phyloP scores from a whole-genome alignment of 345 rosid genomes.

The Eucalyptus grandis region DNA sequence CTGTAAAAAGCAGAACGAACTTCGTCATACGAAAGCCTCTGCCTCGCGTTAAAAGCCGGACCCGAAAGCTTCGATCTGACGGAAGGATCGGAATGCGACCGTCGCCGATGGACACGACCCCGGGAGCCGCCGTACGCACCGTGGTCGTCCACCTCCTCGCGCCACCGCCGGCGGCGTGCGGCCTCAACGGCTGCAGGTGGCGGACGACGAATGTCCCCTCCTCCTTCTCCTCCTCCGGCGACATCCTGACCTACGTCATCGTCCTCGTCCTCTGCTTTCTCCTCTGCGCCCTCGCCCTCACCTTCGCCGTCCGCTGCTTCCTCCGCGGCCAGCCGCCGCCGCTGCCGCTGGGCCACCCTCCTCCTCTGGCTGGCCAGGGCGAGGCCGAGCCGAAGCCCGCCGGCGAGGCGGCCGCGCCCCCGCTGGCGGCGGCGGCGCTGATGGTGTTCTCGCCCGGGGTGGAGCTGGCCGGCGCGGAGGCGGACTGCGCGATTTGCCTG shows the following conservation, averaged over 20 bases:
- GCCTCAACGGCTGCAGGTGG: slow-evolving; percentile 23
- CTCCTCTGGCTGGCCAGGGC: not conserved
- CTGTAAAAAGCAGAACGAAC: not conserved
- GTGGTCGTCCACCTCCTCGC: not conserved
- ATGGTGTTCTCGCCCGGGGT: slow-evolving; percentile 31
- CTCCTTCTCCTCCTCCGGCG: slow-evolving; percentile 3
- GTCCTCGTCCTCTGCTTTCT: slow-evolving; percentile 47
- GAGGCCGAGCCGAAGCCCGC: slow-evolving; percentile 5
- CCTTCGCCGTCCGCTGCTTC: slow-evolving; percentile 58
- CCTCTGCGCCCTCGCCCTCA: slow-evolving; percentile 49
- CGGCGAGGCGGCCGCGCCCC: not conserved
- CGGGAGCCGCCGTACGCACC: not conserved
- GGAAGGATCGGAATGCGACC: not conserved
- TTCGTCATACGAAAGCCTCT: not conserved
- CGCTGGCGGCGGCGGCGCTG: slow-evolving; percentile 11
- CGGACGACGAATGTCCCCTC: slow-evolving; percentile 8
- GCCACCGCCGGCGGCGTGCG: slow-evolving; percentile 9
- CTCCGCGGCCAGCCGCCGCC: slow-evolving; percentile 5
- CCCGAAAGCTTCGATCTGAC: not conserved
- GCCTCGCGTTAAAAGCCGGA: not conserved
- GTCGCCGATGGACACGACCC: not conserved
- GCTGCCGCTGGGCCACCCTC: not conserved
- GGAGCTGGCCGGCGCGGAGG: slow-evolving; percentile 35
- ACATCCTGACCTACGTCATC: slow-evolving; percentile 41
- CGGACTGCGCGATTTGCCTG: slow-evolving; percentile 78